Base-by-base conservation (phyloP, 73 alveolate species). In the Paramecium pentaurelia region DNA sequence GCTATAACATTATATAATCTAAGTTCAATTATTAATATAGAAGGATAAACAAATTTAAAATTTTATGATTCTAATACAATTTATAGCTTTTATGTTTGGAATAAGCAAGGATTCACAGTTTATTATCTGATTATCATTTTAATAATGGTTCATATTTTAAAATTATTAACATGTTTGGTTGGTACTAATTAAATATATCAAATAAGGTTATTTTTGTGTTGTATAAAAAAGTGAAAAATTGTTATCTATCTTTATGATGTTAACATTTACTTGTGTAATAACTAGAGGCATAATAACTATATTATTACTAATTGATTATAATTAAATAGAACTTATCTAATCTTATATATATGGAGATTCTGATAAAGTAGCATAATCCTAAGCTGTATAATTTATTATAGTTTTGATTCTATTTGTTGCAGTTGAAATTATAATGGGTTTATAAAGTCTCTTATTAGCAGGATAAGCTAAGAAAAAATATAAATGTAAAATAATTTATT, bases 261-360 rank as follows among this genome's bases (percentile, higher is more conserved):
- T 80, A 27, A 45, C 91, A 8, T 42, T 44, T 25, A 11, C 49
- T 10, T 22, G 75, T 44, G 73, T 80, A 0, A 80, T 80, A 22
- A 47, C 77, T 10, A 80, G 91, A 45, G 77, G 75, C 28, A 80
- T 80, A 8, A 80, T 47, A 9, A 80, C 91, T 37, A 80, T 80
- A 30, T 28, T 80, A 25, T 25, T 80, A 20, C 2, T 80, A 25
- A 80, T 80, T 27, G 73, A 80, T 45, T 44, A 18, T 44, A 80
- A 10, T 44, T 25, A 80, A 80, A 80, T 80, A 18, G 30, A 80
- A 34, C 45, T 37, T 16, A 42, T 30, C 22, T 77, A 42, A 30
- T 20, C 30, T 42, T 44, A 80, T 30, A 44, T 80, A 8, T 80
- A 30, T 80, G 91, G 91, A 44, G 91, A 80, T 27, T 59, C 25